These are phyloP conservation scores for Prunus armeniaca DNA, from an alignment of 306 rosid genomes.

Conservation along the genomic window DNA sequence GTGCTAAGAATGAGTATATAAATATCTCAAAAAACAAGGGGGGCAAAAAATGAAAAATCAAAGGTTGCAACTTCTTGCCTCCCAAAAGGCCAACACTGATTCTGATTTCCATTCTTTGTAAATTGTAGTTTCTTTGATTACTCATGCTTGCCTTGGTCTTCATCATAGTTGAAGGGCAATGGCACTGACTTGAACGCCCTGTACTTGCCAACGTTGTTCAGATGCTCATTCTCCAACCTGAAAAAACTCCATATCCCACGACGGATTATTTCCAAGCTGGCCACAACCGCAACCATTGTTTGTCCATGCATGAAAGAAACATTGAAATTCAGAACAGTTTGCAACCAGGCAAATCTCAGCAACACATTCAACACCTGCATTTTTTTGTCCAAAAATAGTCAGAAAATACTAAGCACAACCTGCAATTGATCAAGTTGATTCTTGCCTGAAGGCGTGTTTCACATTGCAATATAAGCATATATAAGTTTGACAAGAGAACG, in stretches of 20 bases:
- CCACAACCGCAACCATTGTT: conserved; percentile 39
- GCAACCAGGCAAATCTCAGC: conserved; percentile 76
- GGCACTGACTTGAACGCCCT: conserved; percentile 79
- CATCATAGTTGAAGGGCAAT: conserved; percentile 65
- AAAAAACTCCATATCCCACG: conserved; percentile 81
- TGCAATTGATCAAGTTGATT: too few species aligned
- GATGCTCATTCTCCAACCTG: conserved; percentile 78
- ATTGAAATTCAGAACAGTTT: conserved; percentile 44
- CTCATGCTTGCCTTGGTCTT: conserved; percentile 52
- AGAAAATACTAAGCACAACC: neutral
- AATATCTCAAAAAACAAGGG: too few species aligned
- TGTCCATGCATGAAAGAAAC: conserved; percentile 42
- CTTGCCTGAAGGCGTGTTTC: too few species aligned
- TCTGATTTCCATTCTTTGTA: neutral
- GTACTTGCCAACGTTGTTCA: conserved; percentile 77
- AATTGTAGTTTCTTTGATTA: neutral
- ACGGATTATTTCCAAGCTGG: conserved; percentile 63
- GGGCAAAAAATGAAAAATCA: too few species aligned
- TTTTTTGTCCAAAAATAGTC: neutral
- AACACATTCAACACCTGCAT: conserved; percentile 59
- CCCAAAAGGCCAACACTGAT: too few species aligned
- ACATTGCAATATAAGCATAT: too few species aligned
- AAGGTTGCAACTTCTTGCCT: too few species aligned
- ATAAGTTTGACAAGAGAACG: neutral
- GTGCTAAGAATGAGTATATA: too few species aligned